phyloP scores from a whole-genome alignment of 306 rosid genomes.

The Macrotyloma uniflorum region DNA sequence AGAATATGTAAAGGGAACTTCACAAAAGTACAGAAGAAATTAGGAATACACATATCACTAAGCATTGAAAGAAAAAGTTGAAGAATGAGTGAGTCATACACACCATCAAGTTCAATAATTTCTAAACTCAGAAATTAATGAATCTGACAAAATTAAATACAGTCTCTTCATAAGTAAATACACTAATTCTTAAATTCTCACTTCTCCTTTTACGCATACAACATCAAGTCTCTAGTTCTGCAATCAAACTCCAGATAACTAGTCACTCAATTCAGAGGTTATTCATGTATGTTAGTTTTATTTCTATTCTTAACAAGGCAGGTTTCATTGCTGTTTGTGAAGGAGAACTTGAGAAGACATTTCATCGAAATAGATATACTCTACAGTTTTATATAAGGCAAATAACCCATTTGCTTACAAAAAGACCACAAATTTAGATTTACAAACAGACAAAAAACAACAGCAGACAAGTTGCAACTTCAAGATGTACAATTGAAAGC shows the following conservation, averaged over 20 bases:
- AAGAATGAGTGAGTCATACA: neutral
- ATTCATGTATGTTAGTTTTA: neutral
- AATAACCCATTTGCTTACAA: neutral
- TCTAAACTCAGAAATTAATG: neutral
- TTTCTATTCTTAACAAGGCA: neutral
- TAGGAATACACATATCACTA: neutral
- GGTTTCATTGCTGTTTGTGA: neutral
- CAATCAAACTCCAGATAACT: neutral
- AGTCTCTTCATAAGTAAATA: neutral
- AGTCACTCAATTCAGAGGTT: neutral
- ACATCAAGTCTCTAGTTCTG: neutral
- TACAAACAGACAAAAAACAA: neutral
- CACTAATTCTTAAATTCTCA: neutral
- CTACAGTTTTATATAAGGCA: neutral
- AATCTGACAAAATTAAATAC: neutral
- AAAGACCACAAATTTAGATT: neutral
- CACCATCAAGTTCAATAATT: neutral
- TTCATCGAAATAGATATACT: neutral
- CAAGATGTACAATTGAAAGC: neutral
- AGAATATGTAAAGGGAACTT: no score
- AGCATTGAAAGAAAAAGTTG: neutral
- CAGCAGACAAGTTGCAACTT: conserved; percentile 14
- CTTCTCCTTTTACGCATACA: neutral
- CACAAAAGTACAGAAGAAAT: neutral
- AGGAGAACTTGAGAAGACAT: neutral